Percentiles rank a stretch among this genome's conserved stretches.
phyloP scores from a whole-genome alignment of 2,329 filamentous ascomycete genomes.

The Geosmithia morbida region DNA sequence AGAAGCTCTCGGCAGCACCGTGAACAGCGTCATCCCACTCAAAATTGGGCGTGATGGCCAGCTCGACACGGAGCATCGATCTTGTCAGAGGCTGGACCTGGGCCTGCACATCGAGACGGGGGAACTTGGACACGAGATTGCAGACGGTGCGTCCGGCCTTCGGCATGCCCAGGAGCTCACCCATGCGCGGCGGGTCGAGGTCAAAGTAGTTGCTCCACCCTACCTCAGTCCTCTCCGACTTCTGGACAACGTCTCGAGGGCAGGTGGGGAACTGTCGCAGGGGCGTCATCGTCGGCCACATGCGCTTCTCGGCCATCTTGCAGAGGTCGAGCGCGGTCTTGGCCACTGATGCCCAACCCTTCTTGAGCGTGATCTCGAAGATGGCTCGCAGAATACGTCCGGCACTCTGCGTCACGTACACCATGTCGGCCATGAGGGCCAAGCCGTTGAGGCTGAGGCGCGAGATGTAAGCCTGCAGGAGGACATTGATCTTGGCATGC shows the following conservation, averaged over 20 bases:
- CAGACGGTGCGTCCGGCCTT: constrained; percentile 80
- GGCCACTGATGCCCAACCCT: constrained; percentile 87
- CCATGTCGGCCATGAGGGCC: constrained; percentile 94
- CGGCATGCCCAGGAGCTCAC: constrained; percentile 80
- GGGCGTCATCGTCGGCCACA: constrained; percentile 99
- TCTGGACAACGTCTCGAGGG: constrained; percentile 73
- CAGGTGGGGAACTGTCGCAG: constrained; percentile 79
- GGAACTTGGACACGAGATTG: constrained; percentile 79
- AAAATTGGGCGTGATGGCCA: constrained; percentile 88
- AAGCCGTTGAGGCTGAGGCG: constrained; percentile 86
- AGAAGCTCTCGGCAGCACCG: constrained; percentile 81
- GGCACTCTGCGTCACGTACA: constrained; percentile 96
- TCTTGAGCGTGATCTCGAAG: constrained; percentile 94
- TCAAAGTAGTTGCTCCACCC: constrained; percentile 92
- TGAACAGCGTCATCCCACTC: constrained; percentile 89
- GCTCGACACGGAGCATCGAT: constrained; percentile 79
- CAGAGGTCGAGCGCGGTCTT: constrained; percentile 88
- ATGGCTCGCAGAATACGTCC: constrained; percentile 90
- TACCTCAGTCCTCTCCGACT: constrained; percentile 89
- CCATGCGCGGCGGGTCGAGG: constrained; percentile 90
- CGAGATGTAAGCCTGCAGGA: constrained; percentile 93
- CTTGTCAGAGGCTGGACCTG: constrained; percentile 91
- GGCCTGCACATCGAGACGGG: constrained; percentile 80
- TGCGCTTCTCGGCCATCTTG: constrained; percentile 98
- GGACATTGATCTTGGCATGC: constrained; percentile 94